Evolutionary conservation across 306 rosid species (phyloP), one percentile per base, ranked within the genome.

Genomic region (Mucuna pruriens): DNA sequence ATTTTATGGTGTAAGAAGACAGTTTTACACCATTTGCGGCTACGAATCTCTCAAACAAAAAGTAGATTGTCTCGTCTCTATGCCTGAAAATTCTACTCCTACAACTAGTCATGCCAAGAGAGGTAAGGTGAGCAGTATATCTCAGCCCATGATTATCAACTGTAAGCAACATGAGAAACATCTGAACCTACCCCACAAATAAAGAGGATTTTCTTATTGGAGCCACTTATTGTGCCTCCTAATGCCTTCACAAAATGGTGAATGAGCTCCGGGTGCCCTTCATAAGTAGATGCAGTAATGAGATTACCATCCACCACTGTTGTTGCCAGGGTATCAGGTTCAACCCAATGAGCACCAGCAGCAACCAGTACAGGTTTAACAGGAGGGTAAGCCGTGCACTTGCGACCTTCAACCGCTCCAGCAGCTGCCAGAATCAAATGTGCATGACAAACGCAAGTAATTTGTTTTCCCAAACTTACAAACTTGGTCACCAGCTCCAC

Each of bases 371-470:
- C 90, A 2, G 95, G 97, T 77, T 83, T 75, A 54, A 90, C 77
- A 31, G 90, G 0, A 73, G 93, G 89, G 81, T 12, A 86, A 1
- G 89, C 92, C 0, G 99, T 95, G 89, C 94, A 87, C 82, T 68
- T 93, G 19, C 89, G 94, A 49, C 92, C 98, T 82, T 85, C 80
- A 79, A 85, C 80, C 1, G 68, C 76, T 9, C 88, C 95, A 55
- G 96, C 96, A 79, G 99, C 99, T 6, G 97, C 99, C 77, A 95
- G 87, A 87, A 95, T 80, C 97, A 95, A 81, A 9, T 79, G 97
- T 3, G 89, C 93, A 74, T 95, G 98, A 89, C 99, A 95, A 82
- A 90, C 75, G 31, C 89, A 55, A 70, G 96, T 94, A 84, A 95
- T 81, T 60, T 86, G 82, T 88, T 93, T 91, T 55, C 86, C 83